Evolutionary conservation across 2,329 filamentous ascomycete genomes (phyloP).

Genomic region (Pseudogymnoascus sp.): DNA sequence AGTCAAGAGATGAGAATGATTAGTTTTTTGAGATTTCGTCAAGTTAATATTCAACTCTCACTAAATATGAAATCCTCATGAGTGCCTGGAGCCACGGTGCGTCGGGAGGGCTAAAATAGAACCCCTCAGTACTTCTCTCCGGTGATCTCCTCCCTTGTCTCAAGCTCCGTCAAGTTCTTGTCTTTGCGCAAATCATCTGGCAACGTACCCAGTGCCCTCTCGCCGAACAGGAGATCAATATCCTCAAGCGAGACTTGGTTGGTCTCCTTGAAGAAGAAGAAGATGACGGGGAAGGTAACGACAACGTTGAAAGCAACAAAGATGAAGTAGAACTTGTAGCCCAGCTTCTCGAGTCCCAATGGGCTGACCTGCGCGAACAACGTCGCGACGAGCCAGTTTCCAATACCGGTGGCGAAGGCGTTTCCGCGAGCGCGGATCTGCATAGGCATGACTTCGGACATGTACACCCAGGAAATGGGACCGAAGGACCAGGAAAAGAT

Average conservation of each 20-base stretch:
- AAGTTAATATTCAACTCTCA: not conserved
- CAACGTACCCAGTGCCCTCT: conserved; percentile 38
- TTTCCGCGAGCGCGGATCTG: conserved; percentile 53
- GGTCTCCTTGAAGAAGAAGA: conserved; percentile 46
- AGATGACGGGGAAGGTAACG: conserved; percentile 37
- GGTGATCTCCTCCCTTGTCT: not conserved
- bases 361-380: conserved; percentile 53
- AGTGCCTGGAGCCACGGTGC: not conserved
- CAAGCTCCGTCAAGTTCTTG: not conserved
- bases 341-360: conserved; percentile 39
- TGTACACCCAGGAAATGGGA: conserved; percentile 56
- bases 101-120: not conserved
- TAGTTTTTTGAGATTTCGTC: not conserved
- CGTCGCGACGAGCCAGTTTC: conserved; percentile 52
- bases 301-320: conserved; percentile 40
- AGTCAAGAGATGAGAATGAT: not conserved
- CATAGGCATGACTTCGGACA: conserved; percentile 58
- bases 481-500: conserved; percentile 54
- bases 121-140: not conserved
- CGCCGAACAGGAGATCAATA: conserved; percentile 50
- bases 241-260: conserved; percentile 46
- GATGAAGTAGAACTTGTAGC: conserved; percentile 50
- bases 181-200: conserved; percentile 35
- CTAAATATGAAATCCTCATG: not conserved
- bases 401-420: conserved; percentile 49